phyloP scores from a whole-genome alignment of 2,329 filamentous ascomycete species.

The Alternaria sp. region DNA sequence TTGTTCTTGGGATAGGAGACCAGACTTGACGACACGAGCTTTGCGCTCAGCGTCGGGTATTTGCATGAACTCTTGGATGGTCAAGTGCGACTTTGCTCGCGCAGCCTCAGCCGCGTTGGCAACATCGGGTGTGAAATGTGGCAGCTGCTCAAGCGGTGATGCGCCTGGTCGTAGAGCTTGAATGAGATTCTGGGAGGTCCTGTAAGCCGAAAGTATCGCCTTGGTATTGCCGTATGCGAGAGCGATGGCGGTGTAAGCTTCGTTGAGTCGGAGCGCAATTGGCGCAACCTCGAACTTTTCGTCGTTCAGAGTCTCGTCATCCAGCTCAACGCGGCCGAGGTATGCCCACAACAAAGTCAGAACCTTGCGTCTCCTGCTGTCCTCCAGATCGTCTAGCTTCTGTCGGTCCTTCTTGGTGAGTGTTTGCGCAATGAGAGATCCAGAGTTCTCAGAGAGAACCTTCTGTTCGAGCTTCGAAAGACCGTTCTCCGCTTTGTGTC shows the following conservation, averaged over 20 bases:
- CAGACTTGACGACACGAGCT: conserved; percentile 71
- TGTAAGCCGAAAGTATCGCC: conserved; percentile 82
- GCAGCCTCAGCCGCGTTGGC: conserved; percentile 73
- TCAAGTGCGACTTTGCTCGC: conserved; percentile 66
- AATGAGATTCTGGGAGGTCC: conserved; percentile 82
- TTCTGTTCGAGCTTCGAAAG: conserved; percentile 84
- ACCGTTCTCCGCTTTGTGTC: conserved; percentile 78
- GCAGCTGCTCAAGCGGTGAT: conserved; percentile 90
- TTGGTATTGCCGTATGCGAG: conserved; percentile 85
- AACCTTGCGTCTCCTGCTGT: conserved; percentile 80
- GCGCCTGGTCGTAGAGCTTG: conserved; percentile 85
- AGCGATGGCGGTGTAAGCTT: conserved; percentile 84
- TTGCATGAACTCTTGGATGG: conserved; percentile 87
- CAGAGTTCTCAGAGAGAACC: conserved; percentile 68
- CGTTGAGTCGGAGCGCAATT: conserved; percentile 82
- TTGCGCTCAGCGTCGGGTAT: conserved; percentile 77
- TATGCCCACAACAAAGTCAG: conserved; percentile 94
- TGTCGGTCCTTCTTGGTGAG: conserved; percentile 76
- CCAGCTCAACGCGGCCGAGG: conserved; percentile 83
- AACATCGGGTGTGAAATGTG: conserved; percentile 74
- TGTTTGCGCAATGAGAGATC: conserved; percentile 60
- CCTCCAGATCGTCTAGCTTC: conserved; percentile 80
- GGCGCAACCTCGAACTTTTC: conserved; percentile 90
- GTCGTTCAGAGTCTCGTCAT: conserved; percentile 76
- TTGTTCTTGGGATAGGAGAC: conserved; percentile 74